phyloP scores from a whole-genome alignment of 2,329 filamentous ascomycete species.

The Gnomoniopsis smithogilvyi region DNA sequence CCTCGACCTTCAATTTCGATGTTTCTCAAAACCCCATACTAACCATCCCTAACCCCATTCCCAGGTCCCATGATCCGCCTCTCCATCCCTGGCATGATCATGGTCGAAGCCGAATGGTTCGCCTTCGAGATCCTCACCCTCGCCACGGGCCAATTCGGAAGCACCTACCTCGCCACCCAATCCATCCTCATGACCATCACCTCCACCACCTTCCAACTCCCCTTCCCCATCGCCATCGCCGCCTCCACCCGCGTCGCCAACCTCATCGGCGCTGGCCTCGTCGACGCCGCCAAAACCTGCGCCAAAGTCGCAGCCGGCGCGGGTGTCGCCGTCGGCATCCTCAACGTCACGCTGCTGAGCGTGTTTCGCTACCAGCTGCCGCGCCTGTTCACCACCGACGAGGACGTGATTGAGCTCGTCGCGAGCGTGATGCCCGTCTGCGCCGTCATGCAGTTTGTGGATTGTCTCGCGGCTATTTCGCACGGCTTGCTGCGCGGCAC shows the following conservation, averaged over 20 bases:
- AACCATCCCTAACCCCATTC: background rate
- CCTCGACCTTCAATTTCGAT: too few relatives aligned
- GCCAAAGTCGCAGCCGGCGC: constrained; percentile 72
- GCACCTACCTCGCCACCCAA: constrained; percentile 80
- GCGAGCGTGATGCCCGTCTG: constrained; percentile 73
- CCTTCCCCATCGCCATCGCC: constrained; percentile 87
- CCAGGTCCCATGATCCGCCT: constrained; percentile 74
- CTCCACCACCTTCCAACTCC: constrained; percentile 82
- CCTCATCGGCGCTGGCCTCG: constrained; percentile 81
- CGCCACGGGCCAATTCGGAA: constrained; percentile 75
- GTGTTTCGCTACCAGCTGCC: constrained; percentile 71
- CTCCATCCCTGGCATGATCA: constrained; percentile 83
- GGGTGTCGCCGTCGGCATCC: constrained; percentile 67
- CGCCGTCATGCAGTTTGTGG: constrained; percentile 86
- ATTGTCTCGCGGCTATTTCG: constrained; percentile 73
- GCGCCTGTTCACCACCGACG: constrained; percentile 71
- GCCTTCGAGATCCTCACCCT: constrained; percentile 90
- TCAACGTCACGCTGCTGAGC: constrained; percentile 72
- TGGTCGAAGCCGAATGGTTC: constrained; percentile 91
- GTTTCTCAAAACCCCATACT: too few relatives aligned
- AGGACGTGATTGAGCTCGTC: constrained; percentile 66
- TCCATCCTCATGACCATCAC: constrained; percentile 78
- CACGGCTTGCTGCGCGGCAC: constrained; percentile 85
- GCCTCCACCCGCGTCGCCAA: constrained; percentile 88
- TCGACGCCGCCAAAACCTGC: constrained; percentile 74